Conservation (phyloP, 2,329 filamentous ascomycete species). For the Pseudogymnoascus sp. region DNA sequence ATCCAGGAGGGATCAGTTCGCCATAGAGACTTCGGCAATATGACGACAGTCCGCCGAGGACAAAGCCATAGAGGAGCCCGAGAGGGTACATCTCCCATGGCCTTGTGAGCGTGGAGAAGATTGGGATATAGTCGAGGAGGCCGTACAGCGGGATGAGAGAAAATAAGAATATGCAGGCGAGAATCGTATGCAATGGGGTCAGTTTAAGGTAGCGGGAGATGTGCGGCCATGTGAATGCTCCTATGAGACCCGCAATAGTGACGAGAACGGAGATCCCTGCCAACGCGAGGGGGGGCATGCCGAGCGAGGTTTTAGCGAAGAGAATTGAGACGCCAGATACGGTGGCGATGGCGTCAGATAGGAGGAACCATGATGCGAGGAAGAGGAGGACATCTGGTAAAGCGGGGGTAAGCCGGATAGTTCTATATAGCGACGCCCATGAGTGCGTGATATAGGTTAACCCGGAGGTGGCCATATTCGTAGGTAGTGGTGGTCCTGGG, state of each 20-base stretch:
- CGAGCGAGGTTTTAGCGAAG: constrained; percentile 87
- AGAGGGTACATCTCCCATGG: constrained; percentile 96
- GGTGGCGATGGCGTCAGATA: constrained; percentile 90
- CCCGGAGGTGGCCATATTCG: constrained; percentile 24
- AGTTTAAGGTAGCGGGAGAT: constrained; percentile 65
- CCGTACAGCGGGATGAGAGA: constrained; percentile 92
- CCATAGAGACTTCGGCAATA: constrained; percentile 92
- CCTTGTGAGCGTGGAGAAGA: constrained; percentile 80
- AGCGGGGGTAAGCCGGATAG: constrained; percentile 65
- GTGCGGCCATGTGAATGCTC: constrained; percentile 83
- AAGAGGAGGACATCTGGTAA: constrained; percentile 71
- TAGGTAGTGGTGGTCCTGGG: constrained; percentile 72
- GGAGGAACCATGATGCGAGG: constrained; percentile 84
- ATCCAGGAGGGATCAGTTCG: constrained; percentile 88
- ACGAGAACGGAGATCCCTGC: constrained; percentile 92
- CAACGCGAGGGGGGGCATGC: constrained; percentile 81
- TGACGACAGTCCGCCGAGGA: constrained; percentile 83
- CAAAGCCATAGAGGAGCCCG: constrained; percentile 84
- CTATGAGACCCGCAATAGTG: constrained; percentile 74
- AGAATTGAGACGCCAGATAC: constrained; percentile 91
- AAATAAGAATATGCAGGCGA: constrained; percentile 85
- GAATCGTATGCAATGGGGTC: constrained; percentile 77
- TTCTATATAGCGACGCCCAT: constrained; percentile 81
- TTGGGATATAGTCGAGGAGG: constrained; percentile 77
- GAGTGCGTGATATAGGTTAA: constrained; percentile 65